Base-by-base conservation (phyloP, 2,329 filamentous ascomycete species). In the Gnomoniopsis smithogilvyi region DNA sequence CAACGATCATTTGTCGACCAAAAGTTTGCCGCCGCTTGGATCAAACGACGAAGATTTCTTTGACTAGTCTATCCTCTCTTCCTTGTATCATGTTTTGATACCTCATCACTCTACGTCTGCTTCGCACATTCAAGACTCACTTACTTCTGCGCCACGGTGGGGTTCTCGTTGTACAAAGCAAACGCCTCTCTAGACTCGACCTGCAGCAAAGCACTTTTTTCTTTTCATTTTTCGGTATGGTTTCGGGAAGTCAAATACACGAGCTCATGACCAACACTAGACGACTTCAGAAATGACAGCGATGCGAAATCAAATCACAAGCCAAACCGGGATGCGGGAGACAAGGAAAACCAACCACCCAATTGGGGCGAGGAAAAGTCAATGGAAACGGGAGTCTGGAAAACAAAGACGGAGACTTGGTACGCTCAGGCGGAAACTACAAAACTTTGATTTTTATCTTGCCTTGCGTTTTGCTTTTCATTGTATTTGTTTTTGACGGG, bases 241-340 rank as follows among this genome's bases (percentile, higher is more conserved):
- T 54, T 43, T 54, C 41, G 51, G n/a, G 41, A 36, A 34, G 51
- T 54, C 51, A 54, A 24, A 41, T 22, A 54, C 26, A 54, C 19
- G 51, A 54, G 30, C 7, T 54, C 41, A 54, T 41, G 51, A 54
- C 50, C 21, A 26, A 34, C 17, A 54, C 51, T 41, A 41, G 8
- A 54, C 22, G 51, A 47, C 38, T 54, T 54, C 24, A 54, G n/a
- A 47, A 36, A 52, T 43, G 36, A 12, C 30, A 54, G 30, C 4
- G 34, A 33, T 10, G 22, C 4, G 22, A 10, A 54, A 46, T 33
- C 24, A 19, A 34, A 19, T 14, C 36, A 41, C 36, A 14, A 41
- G 15, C 36, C 36, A n/a, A 41, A 4, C 36, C 36, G 36, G 36
- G 36, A n/a, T 19, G 10, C n/a, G 19, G 43, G 38, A 34, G 45